A percentile compares a stretch with the other conserved stretches of the same genome.
phyloP scores from a whole-genome alignment of 176 grass and related monocot species.

The Areca catechu region DNA sequence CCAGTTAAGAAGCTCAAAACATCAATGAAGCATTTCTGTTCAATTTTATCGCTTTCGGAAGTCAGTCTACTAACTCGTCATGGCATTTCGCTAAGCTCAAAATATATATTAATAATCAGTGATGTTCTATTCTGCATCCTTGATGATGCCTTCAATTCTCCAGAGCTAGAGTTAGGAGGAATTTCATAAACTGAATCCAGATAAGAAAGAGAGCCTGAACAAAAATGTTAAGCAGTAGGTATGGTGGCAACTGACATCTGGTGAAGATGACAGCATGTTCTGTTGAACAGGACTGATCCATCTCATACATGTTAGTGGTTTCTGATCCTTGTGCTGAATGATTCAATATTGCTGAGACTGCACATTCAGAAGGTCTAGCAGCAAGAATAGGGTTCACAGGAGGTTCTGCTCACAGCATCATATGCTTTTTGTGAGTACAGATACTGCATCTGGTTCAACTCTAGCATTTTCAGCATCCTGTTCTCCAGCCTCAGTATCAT shows the following conservation, averaged over 20 bases:
- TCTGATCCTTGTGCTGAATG: no score
- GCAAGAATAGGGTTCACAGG: no score
- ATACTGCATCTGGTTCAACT: conserved; percentile 3
- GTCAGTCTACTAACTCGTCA: not conserved
- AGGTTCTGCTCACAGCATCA: no score
- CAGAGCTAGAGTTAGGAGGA: not conserved
- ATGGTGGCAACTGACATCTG: not conserved
- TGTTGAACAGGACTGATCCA: not conserved
- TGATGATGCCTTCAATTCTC: not conserved
- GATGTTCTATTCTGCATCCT: not conserved
- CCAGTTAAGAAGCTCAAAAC: conserved; percentile 1
- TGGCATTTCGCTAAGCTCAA: not conserved
- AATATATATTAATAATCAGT: not conserved
- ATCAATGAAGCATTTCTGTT: conserved; percentile 2
- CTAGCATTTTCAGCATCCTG: not conserved
- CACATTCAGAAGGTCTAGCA: no score
- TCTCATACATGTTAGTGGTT: no score
- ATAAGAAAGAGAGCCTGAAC: not conserved
- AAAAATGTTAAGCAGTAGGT: not conserved
- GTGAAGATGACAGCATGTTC: not conserved
- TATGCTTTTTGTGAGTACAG: not conserved
- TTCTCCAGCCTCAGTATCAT: no score
- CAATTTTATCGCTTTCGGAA: not conserved
- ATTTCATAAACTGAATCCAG: not conserved
- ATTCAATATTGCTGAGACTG: no score